Evolutionary conservation across 2,329 filamentous ascomycete genomes (phyloP).

Genomic region (Bertia moriformis): DNA sequence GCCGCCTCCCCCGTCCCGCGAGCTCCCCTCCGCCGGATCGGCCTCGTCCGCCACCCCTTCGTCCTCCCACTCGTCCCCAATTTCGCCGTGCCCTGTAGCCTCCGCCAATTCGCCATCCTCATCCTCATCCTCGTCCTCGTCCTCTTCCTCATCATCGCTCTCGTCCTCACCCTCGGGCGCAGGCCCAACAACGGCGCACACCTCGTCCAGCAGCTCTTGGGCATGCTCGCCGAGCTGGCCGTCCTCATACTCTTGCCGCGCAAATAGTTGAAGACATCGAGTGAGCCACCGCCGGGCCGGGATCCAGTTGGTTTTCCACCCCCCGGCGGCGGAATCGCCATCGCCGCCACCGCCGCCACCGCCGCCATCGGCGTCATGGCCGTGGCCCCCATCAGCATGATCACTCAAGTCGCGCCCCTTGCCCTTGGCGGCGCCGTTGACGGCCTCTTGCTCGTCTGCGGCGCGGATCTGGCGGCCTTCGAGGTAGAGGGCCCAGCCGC

Average conservation of each 20-base stretch:
- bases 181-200: constrained; percentile 51
- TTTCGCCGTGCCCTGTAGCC: too few species aligned
- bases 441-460: constrained; percentile 27
- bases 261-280: constrained; percentile 68
- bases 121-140: constrained; percentile 29
- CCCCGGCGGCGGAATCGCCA: constrained; percentile 25
- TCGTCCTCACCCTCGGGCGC: constrained; percentile 38
- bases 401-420: constrained; percentile 9
- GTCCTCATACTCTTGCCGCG: constrained; percentile 70
- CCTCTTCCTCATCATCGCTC: constrained; percentile 36
- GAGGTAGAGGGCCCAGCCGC: constrained; percentile 82
- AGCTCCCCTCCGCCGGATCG: too few species aligned
- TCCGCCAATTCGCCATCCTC: too few species aligned
- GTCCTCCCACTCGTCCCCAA: too few species aligned
- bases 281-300: constrained; percentile 72
- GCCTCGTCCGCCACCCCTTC: too few species aligned
- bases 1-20: too few species aligned
- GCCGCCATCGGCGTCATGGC: constrained; percentile 10
- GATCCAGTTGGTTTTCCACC: constrained; percentile 49
- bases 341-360: constrained; percentile 14
- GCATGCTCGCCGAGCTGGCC: constrained; percentile 64
- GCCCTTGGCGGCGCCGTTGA: constrained; percentile 23
- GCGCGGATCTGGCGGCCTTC: constrained; percentile 56
- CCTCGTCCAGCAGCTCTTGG: constrained; percentile 49
- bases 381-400: constrained; percentile 9